Evolutionary conservation across 768 basidiomycete genomes (phyloP).

Genomic region (Porpolomopsis calyptriformis): DNA sequence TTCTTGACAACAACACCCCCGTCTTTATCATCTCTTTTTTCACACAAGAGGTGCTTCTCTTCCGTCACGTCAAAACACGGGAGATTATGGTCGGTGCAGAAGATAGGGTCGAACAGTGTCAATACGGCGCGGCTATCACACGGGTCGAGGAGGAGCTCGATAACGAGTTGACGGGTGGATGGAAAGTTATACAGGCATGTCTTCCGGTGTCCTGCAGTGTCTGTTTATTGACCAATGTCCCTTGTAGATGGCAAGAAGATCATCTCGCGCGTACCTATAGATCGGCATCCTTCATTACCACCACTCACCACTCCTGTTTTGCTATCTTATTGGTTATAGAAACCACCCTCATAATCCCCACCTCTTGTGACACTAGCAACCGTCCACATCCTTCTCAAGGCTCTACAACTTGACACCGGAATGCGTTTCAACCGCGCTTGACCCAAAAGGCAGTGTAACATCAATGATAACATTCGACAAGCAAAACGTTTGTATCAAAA

Average conservation of each 20-base stretch:
- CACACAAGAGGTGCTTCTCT: conserved; percentile 88
- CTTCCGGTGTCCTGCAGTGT: neutral
- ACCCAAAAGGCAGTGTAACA: too few relatives aligned
- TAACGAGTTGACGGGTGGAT: conserved; percentile 91
- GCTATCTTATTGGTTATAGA: conserved; percentile 2
- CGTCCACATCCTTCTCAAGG: too few relatives aligned
- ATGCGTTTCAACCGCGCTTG: too few relatives aligned
- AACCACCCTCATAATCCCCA: too few relatives aligned
- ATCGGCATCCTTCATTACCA: neutral
- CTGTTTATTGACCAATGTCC: conserved; percentile 17
- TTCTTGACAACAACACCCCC: conserved; percentile 82
- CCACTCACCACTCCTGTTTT: conserved; percentile 1
- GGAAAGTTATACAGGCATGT: conserved; percentile 93
- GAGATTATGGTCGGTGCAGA: conserved; percentile 83
- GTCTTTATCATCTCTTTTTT: conserved; percentile 87
- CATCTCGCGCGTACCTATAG: conserved; percentile 22
- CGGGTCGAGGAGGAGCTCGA: conserved; percentile 78
- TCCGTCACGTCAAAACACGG: conserved; percentile 82
- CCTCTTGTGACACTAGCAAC: too few relatives aligned
- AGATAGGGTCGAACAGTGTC: conserved; percentile 85
- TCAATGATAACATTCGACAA: too few relatives aligned
- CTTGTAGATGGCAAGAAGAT: conserved; percentile 21
- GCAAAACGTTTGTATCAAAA: too few relatives aligned
- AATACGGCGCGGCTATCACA: conserved; percentile 86
- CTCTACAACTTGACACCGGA: too few relatives aligned